These are phyloP conservation scores for Diddensiella transvaalensis DNA, from an alignment of 805 yeast genomes.

Conservation along the genomic window DNA sequence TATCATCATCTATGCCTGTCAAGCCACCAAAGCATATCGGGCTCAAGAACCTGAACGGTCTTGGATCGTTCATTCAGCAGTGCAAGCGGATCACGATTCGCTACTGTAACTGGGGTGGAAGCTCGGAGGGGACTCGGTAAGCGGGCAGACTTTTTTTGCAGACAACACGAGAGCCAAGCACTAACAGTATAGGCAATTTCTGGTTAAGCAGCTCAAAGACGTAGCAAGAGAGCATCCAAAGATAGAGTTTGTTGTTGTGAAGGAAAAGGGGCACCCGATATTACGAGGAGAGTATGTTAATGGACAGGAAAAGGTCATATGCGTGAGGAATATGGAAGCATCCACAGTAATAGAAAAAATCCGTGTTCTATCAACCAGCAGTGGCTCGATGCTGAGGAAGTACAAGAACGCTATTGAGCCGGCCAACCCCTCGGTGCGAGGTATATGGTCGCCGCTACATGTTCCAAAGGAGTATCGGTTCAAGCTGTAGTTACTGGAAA, in stretches of 20 bases:
- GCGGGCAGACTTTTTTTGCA: background rate
- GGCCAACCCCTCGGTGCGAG: conserved; percentile 80
- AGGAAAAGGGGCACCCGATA: conserved; percentile 81
- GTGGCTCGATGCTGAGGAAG: conserved; percentile 60
- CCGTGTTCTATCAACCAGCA: conserved; percentile 57
- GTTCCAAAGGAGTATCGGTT: conserved; percentile 50
- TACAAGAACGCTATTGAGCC: conserved; percentile 78
- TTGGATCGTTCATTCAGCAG: conserved; percentile 37
- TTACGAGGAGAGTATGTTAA: conserved; percentile 54
- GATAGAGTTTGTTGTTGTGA: conserved; percentile 66
- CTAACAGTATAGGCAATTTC: conserved; percentile 46
- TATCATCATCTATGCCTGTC: too few relatives aligned
- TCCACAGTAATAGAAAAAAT: conserved; percentile 63
- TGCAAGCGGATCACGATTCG: conserved; percentile 73
- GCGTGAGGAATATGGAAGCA: conserved; percentile 69
- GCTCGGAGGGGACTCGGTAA: conserved; percentile 70
- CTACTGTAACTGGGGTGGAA: conserved; percentile 95
- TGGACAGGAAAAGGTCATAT: conserved; percentile 54
- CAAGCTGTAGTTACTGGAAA: conserved; percentile 35
- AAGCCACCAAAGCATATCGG: conserved; percentile 10
- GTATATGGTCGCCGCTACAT: conserved; percentile 97
- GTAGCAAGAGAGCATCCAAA: conserved; percentile 61
- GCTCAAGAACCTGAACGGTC: conserved; percentile 30
- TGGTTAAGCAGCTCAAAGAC: conserved; percentile 48
- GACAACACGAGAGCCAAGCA: too few relatives aligned